Evolutionary conservation across 2,329 filamentous ascomycete genomes (phyloP).

Genomic region (Diplodia corticola): DNA sequence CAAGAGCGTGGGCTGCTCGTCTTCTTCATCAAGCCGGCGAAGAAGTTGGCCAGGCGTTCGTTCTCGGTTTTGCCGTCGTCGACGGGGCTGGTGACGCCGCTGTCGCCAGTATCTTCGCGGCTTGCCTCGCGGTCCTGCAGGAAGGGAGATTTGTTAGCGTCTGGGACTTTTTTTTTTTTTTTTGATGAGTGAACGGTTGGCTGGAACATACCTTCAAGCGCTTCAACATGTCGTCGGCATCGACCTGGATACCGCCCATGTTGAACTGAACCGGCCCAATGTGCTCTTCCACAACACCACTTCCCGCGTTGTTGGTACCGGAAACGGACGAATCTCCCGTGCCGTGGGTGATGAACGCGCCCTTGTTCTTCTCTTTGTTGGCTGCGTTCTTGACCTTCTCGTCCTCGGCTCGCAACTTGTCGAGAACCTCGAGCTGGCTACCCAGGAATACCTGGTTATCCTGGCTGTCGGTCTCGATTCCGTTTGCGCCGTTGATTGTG

Average conservation of each 20-base stretch:
- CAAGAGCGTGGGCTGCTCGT: constrained; percentile 21
- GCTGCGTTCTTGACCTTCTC: constrained; percentile 55
- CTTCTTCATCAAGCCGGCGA: constrained; percentile 38
- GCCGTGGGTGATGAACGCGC: constrained; percentile 24
- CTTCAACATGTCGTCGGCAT: constrained; percentile 90
- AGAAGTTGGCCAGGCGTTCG: constrained; percentile 43
- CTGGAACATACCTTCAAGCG: constrained; percentile 67
- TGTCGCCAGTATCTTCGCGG: constrained; percentile 33
- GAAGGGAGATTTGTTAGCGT: not conserved
- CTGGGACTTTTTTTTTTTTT: no score
- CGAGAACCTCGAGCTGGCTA: constrained; percentile 73
- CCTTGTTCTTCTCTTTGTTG: constrained; percentile 39
- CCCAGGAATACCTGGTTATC: constrained; percentile 77
- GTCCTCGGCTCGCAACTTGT: constrained; percentile 62
- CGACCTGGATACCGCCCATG: constrained; percentile 94
- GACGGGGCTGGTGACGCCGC: constrained; percentile 29
- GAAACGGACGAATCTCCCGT: constrained; percentile 3
- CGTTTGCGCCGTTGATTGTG: constrained; percentile 47
- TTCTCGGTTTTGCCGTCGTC: constrained; percentile 40
- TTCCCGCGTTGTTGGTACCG: constrained; percentile 24
- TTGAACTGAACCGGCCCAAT: constrained; percentile 97
- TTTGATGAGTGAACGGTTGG: not conserved
- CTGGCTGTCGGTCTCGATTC: constrained; percentile 65
- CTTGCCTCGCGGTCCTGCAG: constrained; percentile 41
- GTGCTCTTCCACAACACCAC: constrained; percentile 55